Evolutionary conservation across 805 yeast genomes (phyloP).

Genomic region (Myxozyma vanderwaltii): DNA sequence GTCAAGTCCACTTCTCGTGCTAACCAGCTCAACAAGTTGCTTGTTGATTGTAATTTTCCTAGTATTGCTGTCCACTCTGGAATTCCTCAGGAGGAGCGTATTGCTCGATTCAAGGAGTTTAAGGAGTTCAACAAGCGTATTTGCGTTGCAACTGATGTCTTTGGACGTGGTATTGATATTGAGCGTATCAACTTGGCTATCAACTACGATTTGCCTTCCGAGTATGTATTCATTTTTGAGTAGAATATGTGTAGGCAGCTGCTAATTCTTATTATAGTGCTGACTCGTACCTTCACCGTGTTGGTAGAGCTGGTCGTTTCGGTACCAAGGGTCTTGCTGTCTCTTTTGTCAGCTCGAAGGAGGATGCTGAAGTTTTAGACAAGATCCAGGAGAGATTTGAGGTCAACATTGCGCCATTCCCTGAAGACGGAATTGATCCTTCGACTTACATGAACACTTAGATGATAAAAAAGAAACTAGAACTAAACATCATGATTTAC

Average conservation of each 20-base stretch:
- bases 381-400: slow-evolving; percentile 97
- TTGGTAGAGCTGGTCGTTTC: slow-evolving; percentile 99
- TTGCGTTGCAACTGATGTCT: slow-evolving; percentile 97
- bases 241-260: not conserved
- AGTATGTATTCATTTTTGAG: slow-evolving; percentile 41
- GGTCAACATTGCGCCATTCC: slow-evolving; percentile 91
- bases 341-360: slow-evolving; percentile 81
- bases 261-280: slow-evolving; percentile 47
- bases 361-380: slow-evolving; percentile 84
- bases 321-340: slow-evolving; percentile 98
- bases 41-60: slow-evolving; percentile 93
- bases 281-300: slow-evolving; percentile 98
- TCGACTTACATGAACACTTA: slow-evolving; percentile 95
- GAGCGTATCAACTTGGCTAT: slow-evolving; percentile 98
- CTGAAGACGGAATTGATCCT: slow-evolving; percentile 97
- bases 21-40: slow-evolving; percentile 81
- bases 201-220: slow-evolving; percentile 93
- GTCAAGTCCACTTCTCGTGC: slow-evolving; percentile 93
- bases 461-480: not conserved
- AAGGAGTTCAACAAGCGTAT: slow-evolving; percentile 98
- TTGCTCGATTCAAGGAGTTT: slow-evolving; percentile 91
- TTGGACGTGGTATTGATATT: slow-evolving; percentile 99
- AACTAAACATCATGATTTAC: not conserved
- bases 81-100: slow-evolving; percentile 96
- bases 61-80: slow-evolving; percentile 95